Conservation (phyloP, 805 yeast species). For the Nakazawaea sp. region DNA sequence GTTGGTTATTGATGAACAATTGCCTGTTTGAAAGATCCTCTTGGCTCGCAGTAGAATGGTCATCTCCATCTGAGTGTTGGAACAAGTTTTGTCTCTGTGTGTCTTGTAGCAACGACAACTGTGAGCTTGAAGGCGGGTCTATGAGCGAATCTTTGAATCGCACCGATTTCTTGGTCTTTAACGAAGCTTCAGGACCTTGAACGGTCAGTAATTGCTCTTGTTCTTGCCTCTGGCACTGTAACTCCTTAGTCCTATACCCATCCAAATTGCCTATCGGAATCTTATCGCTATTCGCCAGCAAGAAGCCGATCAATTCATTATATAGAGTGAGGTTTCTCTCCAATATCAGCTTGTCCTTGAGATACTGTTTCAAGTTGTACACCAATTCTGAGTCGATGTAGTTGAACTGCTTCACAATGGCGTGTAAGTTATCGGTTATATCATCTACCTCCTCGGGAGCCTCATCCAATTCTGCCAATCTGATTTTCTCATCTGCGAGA, state of each 20-base stretch:
- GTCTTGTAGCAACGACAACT: not conserved
- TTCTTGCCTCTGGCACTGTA: not conserved
- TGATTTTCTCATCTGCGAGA: constrained; percentile 3
- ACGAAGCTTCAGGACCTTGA: too few species aligned
- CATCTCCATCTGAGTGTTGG: not conserved
- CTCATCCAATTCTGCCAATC: constrained; percentile 6
- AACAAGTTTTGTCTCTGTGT: constrained; percentile 1
- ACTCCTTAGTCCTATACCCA: not conserved
- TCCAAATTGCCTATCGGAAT: not conserved
- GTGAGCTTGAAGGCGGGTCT: constrained; percentile 13
- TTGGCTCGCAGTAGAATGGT: not conserved
- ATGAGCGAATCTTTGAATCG: constrained; percentile 17
- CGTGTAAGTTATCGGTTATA: constrained; percentile 1
- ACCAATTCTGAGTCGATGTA: constrained; percentile 8
- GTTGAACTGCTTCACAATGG: not conserved
- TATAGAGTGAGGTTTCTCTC: not conserved
- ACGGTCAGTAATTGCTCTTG: not conserved
- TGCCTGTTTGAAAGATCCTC: constrained; percentile 21
- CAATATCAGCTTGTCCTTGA: constrained; percentile 1
- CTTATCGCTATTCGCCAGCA: not conserved
- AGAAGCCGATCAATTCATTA: not conserved
- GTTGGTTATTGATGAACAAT: constrained; percentile 33
- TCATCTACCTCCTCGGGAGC: not conserved
- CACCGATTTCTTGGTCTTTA: constrained; percentile 15
- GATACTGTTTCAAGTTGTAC: constrained; percentile 6